Conservation (phyloP, 2,329 filamentous ascomycete genomes). For the Verticillium nubilum region DNA sequence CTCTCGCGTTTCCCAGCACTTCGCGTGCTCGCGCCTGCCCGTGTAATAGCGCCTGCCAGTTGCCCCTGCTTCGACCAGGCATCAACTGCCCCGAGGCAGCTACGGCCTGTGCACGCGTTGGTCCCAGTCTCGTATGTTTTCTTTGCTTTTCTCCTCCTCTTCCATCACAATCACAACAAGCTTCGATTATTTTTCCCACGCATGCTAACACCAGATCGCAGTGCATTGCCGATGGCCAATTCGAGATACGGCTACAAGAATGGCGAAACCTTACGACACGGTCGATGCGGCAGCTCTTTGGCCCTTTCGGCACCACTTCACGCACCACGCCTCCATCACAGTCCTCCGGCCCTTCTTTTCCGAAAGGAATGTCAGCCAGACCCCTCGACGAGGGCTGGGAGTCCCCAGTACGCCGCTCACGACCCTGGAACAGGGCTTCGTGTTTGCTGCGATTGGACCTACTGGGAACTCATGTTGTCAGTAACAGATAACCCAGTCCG, state of each 20-base stretch:
- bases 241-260: conserved; percentile 26
- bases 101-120: not conserved
- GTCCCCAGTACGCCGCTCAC: conserved; percentile 49
- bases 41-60: not conserved
- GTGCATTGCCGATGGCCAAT: not conserved
- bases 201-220: conserved; percentile 1
- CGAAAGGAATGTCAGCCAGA: conserved; percentile 57
- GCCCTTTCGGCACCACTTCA: conserved; percentile 26
- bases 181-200: no score
- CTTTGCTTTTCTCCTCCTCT: not conserved
- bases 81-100: not conserved
- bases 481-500: conserved; percentile 35
- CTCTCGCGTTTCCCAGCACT: not conserved
- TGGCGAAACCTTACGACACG: conserved; percentile 10
- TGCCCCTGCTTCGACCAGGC: not conserved
- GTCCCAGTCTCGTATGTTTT: not conserved
- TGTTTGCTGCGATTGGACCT: conserved; percentile 41
- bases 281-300: conserved; percentile 38
- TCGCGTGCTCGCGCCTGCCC: not conserved
- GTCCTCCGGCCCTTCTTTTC: conserved; percentile 73
- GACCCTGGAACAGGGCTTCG: conserved; percentile 55
- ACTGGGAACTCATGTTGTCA: conserved; percentile 29
- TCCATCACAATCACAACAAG: not conserved
- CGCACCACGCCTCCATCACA: conserved; percentile 74
- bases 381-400: conserved; percentile 31